phyloP scores from a whole-genome alignment of 164 flowering plant species.

The Cinnamomum micranthum region DNA sequence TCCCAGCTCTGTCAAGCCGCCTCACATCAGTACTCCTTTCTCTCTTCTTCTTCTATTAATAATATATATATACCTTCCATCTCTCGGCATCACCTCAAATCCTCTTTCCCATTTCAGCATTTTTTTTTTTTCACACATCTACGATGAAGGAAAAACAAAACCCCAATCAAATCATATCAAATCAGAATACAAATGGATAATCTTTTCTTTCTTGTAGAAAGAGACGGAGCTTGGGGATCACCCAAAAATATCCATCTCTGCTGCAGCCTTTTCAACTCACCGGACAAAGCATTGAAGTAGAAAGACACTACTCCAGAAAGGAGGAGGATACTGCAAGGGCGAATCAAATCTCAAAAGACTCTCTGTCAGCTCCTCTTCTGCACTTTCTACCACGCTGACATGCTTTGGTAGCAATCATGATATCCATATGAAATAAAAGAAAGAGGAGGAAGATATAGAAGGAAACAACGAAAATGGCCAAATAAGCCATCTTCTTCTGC shows the following conservation, averaged over 20 bases:
- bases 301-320: not conserved
- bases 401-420: constrained; percentile 1
- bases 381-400: not conserved
- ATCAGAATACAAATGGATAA: no score
- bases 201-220: no score
- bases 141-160: no score
- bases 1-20: no score
- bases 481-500: not conserved
- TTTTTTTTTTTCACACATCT: no score
- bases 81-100: not conserved
- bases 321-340: not conserved
- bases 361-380: not conserved
- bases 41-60: no score
- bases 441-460: not conserved
- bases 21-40: no score
- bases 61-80: not conserved
- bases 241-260: no score
- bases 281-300: not conserved
- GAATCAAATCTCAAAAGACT: constrained; percentile 2
- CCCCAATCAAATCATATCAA: no score
- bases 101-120: constrained; percentile 3
- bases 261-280: not conserved
- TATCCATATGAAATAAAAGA: not conserved
- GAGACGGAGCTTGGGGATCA: no score
- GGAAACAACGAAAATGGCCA: not conserved